Percentiles rank a stretch among this genome's conserved stretches.
These are phyloP conservation scores for Acer campestre DNA, from an alignment of 345 rosid genomes.

Conservation along the genomic window DNA sequence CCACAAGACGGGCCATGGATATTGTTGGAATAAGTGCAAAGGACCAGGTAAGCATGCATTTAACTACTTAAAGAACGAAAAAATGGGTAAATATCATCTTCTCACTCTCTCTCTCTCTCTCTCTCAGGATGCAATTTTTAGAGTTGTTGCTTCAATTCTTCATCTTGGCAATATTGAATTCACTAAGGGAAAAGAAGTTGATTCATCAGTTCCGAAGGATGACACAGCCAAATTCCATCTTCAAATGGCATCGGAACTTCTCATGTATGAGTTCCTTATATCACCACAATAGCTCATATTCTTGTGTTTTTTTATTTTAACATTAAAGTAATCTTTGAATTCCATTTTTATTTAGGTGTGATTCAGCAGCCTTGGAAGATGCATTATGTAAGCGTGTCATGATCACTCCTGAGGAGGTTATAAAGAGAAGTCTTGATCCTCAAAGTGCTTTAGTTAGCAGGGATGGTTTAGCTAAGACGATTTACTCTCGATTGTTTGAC, in stretches of 20 bases:
- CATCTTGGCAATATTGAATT: conserved; percentile 88
- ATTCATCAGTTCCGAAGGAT: conserved; percentile 87
- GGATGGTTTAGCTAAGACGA: conserved; percentile 91
- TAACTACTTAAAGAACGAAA: background rate
- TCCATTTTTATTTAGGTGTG: conserved; percentile 59
- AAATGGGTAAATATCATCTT: conserved; percentile 12
- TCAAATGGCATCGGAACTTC: conserved; percentile 76
- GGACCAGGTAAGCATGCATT: conserved; percentile 60
- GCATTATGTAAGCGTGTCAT: conserved; percentile 94
- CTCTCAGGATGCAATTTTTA: conserved; percentile 85
- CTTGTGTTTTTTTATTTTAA: background rate
- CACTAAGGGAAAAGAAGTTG: conserved; percentile 78
- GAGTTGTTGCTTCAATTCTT: conserved; percentile 91
- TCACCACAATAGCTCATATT: conserved; percentile 1
- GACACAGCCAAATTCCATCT: conserved; percentile 81
- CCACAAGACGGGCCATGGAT: conserved; percentile 94
- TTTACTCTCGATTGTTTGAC: conserved; percentile 87
- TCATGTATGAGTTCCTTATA: conserved; percentile 53
- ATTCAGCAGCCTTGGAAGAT: conserved; percentile 74
- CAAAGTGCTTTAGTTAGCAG: conserved; percentile 81
- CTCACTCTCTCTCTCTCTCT: conserved; percentile 23
- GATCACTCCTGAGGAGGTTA: conserved; percentile 97
- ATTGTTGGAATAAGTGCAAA: conserved; percentile 85
- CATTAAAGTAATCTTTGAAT: conserved; percentile 3
- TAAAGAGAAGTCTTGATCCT: conserved; percentile 90